Percentiles rank a stretch among this genome's conserved stretches.
Evolutionary conservation across 83 land plant genomes (phyloP).

Genomic region (Picea abies): DNA sequence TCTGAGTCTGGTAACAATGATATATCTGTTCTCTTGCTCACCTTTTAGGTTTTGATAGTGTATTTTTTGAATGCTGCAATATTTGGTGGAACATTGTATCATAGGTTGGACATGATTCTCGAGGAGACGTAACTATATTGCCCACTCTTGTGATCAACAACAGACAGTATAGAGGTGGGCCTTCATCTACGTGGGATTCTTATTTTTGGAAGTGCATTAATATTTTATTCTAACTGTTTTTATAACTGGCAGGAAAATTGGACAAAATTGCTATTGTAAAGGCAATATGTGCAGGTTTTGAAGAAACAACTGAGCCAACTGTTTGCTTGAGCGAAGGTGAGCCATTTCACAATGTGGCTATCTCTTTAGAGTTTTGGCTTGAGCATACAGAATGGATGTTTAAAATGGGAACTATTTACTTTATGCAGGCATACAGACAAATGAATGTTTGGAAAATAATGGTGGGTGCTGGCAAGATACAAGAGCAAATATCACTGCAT

Average conservation of each 20-base stretch:
- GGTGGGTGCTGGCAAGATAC: conserved; percentile 92
- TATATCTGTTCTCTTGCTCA: neutral
- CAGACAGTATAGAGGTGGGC: conserved; percentile 88
- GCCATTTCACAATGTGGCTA: neutral
- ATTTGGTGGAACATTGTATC: neutral
- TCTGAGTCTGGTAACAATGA: too few relatives aligned
- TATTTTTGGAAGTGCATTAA: neutral
- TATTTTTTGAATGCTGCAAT: conserved; percentile 1
- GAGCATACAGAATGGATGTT: neutral
- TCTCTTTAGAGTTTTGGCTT: neutral
- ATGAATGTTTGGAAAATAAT: conserved; percentile 86
- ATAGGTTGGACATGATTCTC: conserved; percentile 79
- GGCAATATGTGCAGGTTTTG: conserved; percentile 59
- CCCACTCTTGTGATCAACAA: conserved; percentile 87
- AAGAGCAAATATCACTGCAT: conserved; percentile 73
- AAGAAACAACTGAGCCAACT: conserved; percentile 64
- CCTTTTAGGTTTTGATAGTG: neutral
- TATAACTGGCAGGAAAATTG: conserved; percentile 44
- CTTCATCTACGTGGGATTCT: neutral
- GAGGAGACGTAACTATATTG: conserved; percentile 93
- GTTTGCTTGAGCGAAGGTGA: conserved; percentile 57
- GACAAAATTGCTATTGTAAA: conserved; percentile 62
- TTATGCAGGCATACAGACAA: conserved; percentile 64
- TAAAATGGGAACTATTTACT: neutral
- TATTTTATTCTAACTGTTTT: neutral